A percentile compares a stretch with the other conserved stretches of the same genome.
Conservation (phyloP, 768 basidiomycete genomes). For the Lactifluus rugatus region DNA sequence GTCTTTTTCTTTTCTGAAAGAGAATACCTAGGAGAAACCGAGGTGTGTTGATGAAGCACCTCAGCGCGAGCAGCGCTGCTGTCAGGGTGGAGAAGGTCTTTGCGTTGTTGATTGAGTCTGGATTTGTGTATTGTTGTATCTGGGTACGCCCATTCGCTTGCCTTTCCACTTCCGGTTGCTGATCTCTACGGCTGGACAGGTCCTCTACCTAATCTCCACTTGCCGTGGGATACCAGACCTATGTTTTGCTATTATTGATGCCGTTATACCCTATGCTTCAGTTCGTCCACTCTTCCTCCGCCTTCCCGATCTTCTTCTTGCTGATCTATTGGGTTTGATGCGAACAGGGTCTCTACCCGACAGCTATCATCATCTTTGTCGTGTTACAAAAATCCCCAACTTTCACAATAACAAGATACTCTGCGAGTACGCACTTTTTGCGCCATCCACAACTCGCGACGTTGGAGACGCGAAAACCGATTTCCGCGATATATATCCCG, state of each 20-base stretch:
- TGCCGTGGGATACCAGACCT: conserved; percentile 1
- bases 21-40: conserved; percentile 3
- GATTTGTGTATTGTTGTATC: conserved; percentile 9
- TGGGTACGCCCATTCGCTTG: neutral
- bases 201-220: conserved; percentile 3
- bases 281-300: neutral
- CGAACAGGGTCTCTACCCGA: conserved; percentile 8
- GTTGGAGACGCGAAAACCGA: neutral
- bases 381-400: conserved; percentile 6
- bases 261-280: conserved; percentile 3
- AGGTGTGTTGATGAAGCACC: neutral
- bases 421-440: neutral
- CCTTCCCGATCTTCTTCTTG: neutral
- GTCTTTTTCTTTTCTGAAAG: neutral
- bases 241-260: conserved; percentile 8
- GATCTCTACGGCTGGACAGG: neutral
- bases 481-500: neutral
- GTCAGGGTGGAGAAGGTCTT: conserved; percentile 1
- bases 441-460: neutral
- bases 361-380: conserved; percentile 8
- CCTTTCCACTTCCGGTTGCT: neutral
- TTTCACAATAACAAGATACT: neutral
- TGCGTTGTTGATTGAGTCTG: conserved; percentile 10
- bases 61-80: neutral
- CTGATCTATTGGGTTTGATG: neutral